Conservation (phyloP, 2,329 filamentous ascomycete species). For the Cadophora gregata region DNA sequence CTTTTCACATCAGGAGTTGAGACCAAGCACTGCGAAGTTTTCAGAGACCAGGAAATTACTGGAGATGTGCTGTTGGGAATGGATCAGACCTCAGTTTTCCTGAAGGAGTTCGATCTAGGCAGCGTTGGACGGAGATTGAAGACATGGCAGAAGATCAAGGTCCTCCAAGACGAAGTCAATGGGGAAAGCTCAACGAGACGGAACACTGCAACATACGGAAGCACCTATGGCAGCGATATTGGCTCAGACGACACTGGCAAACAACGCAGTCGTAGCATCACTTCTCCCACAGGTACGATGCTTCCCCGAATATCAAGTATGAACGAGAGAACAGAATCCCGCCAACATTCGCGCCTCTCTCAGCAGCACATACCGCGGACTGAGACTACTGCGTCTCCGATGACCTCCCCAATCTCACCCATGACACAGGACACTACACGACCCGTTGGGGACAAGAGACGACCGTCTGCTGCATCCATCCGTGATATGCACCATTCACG, state of each 20-base stretch:
- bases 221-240: constrained; percentile 63
- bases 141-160: constrained; percentile 96
- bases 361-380: constrained; percentile 39
- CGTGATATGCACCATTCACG: constrained; percentile 83
- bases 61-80: constrained; percentile 92
- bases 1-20: constrained; percentile 86
- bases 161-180: constrained; percentile 85
- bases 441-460: constrained; percentile 53
- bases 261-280: constrained; percentile 50
- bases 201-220: constrained; percentile 62
- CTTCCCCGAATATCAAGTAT: constrained; percentile 42
- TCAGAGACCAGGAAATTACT: constrained; percentile 93
- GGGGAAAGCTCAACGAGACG: constrained; percentile 55
- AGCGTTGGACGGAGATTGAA: constrained; percentile 88
- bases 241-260: constrained; percentile 59
- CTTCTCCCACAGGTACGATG: constrained; percentile 31
- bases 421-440: constrained; percentile 47
- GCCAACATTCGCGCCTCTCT: constrained; percentile 39
- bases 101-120: constrained; percentile 93
- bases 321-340: constrained; percentile 39
- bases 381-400: constrained; percentile 45
- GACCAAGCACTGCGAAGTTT: constrained; percentile 89
- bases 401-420: constrained; percentile 51
- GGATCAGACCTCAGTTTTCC: constrained; percentile 93
- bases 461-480: constrained; percentile 81